Conservation (phyloP, 768 basidiomycete species). For the Suillus clintonianus region DNA sequence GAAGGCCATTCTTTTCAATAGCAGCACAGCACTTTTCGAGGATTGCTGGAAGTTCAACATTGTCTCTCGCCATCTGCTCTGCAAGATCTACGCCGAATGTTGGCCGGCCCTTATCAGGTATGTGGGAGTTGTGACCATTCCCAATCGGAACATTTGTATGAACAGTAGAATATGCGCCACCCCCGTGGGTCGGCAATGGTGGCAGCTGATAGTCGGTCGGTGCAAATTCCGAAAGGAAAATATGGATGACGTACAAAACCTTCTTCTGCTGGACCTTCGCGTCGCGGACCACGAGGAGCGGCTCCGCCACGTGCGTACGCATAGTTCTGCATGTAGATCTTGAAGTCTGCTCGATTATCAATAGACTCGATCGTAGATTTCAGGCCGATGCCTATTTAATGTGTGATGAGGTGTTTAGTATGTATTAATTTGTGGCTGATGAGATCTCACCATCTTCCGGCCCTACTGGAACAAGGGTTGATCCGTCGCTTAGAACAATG, state of each 20-base stretch:
- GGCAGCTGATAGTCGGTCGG: constrained; percentile 48
- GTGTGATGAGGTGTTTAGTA: not conserved
- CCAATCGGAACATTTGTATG: constrained; percentile 26
- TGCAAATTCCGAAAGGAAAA: constrained; percentile 3
- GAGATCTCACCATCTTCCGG: constrained; percentile 62
- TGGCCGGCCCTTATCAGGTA: constrained; percentile 65
- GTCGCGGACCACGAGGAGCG: constrained; percentile 67
- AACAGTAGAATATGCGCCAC: constrained; percentile 25
- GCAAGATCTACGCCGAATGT: constrained; percentile 93
- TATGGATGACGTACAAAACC: constrained; percentile 77
- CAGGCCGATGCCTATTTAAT: constrained; percentile 60
- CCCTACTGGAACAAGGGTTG: constrained; percentile 73
- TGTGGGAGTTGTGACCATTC: constrained; percentile 30
- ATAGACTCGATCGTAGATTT: constrained; percentile 89
- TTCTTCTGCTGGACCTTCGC: constrained; percentile 89
- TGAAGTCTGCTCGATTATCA: constrained; percentile 94
- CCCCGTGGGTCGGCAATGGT: constrained; percentile 51
- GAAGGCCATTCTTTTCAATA: constrained; percentile 88
- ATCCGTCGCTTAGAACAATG: constrained; percentile 85
- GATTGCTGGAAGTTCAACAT: constrained; percentile 84
- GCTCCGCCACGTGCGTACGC: constrained; percentile 79
- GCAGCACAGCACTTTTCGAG: constrained; percentile 87
- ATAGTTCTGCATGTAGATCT: constrained; percentile 96
- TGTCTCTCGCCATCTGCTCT: constrained; percentile 92
- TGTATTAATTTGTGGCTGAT: not conserved